Evolutionary conservation across 495 filamentous ascomycete genomes (phyloP).

Genomic region (Oleoguttula mirabilis): DNA sequence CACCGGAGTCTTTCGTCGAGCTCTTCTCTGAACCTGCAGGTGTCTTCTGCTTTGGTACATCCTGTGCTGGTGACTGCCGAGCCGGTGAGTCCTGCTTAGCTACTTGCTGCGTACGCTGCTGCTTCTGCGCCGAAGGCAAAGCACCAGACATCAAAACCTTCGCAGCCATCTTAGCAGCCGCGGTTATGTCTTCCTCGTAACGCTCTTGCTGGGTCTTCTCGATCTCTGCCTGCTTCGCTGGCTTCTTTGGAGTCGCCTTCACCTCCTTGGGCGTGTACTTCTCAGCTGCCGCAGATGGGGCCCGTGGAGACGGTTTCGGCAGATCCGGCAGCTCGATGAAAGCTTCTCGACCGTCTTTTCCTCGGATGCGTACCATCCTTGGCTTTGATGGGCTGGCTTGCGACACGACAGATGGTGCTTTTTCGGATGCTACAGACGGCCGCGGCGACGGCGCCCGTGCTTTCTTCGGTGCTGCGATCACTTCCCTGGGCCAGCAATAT

Average conservation of each 20-base stretch:
- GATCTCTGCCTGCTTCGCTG: not conserved
- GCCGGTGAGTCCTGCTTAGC: too few relatives aligned
- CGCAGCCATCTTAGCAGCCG: not conserved
- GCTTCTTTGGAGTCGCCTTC: not conserved
- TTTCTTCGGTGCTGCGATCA: not conserved
- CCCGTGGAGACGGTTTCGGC: too few relatives aligned
- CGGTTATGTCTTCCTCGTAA: not conserved
- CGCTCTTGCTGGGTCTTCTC: slow-evolving; percentile 2
- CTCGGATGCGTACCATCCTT: slow-evolving; percentile 4
- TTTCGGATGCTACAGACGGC: too few relatives aligned
- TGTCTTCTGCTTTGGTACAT: too few relatives aligned
- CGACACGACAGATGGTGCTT: too few relatives aligned
- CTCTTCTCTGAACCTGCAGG: too few relatives aligned
- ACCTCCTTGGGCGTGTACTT: not conserved
- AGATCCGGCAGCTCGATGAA: slow-evolving; percentile 6
- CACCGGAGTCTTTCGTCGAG: too few relatives aligned
- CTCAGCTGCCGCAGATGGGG: not conserved
- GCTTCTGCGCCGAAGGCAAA: too few relatives aligned
- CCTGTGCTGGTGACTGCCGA: too few relatives aligned
- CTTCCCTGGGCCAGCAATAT: not conserved
- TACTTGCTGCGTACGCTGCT: too few relatives aligned
- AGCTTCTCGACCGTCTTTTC: slow-evolving; percentile 11
- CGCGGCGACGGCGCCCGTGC: too few relatives aligned
- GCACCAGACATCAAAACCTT: slow-evolving; percentile 4
- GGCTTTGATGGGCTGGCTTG: too few relatives aligned